Evolutionary conservation across 164 flowering plant genomes (phyloP).

Genomic region (Chimonanthus praecox): DNA sequence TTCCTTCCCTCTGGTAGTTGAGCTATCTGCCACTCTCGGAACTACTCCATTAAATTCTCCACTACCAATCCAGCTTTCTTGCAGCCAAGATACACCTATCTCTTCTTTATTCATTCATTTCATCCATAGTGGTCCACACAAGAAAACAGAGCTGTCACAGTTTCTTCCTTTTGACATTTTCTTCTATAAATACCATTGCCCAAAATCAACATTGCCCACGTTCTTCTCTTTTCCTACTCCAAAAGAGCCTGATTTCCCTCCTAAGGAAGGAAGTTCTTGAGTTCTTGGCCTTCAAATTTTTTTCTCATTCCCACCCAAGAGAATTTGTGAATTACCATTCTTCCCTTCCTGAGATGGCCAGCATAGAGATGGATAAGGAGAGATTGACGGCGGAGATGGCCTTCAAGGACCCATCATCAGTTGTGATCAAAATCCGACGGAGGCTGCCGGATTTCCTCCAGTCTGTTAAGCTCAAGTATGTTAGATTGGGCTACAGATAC

Average conservation of each 20-base stretch:
- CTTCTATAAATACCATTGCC: background rate
- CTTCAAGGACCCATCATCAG: conserved; percentile 57
- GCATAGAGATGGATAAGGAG: conserved; percentile 69
- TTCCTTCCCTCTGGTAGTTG: conserved; percentile 27
- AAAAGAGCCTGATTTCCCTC: background rate
- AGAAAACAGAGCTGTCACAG: background rate
- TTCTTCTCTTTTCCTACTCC: background rate
- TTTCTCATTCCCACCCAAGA: background rate
- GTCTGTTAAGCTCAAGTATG: conserved; percentile 89
- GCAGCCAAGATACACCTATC: conserved; percentile 13
- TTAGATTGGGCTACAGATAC: conserved; percentile 55
- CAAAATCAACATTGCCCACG: background rate
- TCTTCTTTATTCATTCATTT: too few relatives aligned
- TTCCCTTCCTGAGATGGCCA: conserved; percentile 16
- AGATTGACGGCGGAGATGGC: conserved; percentile 80
- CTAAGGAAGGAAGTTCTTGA: too few relatives aligned
- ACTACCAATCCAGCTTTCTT: conserved; percentile 21
- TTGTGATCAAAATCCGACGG: conserved; percentile 68
- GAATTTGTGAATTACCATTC: background rate
- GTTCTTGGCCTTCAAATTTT: too few relatives aligned
- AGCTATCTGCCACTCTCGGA: conserved; percentile 31
- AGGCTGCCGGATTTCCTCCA: conserved; percentile 49
- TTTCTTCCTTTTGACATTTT: background rate
- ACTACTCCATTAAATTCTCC: conserved; percentile 32
- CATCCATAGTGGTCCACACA: background rate